phyloP scores from a whole-genome alignment of 1,284 basidiomycete species.

The Sutorius eximius region DNA sequence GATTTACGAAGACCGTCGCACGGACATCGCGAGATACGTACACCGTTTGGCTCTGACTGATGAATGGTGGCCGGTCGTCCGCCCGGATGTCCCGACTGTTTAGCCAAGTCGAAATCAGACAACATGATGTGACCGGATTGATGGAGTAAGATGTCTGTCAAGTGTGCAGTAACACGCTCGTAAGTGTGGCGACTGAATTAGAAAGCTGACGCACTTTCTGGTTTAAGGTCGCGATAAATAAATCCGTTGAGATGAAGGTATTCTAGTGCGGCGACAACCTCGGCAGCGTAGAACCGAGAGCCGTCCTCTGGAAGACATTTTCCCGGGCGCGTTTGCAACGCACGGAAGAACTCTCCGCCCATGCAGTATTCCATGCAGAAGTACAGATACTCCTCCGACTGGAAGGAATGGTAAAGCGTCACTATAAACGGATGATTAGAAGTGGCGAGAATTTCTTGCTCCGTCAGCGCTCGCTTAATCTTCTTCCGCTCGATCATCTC shows the following conservation, averaged over 20 bases:
- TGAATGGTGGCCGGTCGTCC: constrained; percentile 90
- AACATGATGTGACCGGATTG: constrained; percentile 99
- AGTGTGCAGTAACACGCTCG: constrained; percentile 13
- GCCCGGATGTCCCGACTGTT: constrained; percentile 86
- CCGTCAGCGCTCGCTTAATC: constrained; percentile 94
- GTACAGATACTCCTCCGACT: constrained; percentile 95
- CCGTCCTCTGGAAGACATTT: constrained; percentile 96
- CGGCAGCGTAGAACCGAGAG: constrained; percentile 96
- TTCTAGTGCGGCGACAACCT: constrained; percentile 96
- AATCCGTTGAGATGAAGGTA: constrained; percentile 99
- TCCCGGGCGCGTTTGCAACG: constrained; percentile 90
- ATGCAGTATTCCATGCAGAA: constrained; percentile 99
- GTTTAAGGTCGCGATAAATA: constrained; percentile 99
- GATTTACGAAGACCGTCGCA: constrained; percentile 17
- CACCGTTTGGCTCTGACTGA: constrained; percentile 86
- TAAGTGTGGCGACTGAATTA: not conserved
- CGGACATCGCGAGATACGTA: constrained; percentile 37
- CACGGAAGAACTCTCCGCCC: constrained; percentile 99
- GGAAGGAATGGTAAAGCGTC: constrained; percentile 96
- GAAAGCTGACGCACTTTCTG: constrained; percentile 79
- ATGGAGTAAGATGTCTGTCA: constrained; percentile 93
- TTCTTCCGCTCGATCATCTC: constrained; percentile 99
- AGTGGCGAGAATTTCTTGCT: constrained; percentile 95
- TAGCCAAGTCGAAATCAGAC: constrained; percentile 98
- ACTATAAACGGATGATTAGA: constrained; percentile 98